Base-by-base conservation (phyloP, 192 early-diverging fungal genomes). In the Funneliformis geosporum region DNA sequence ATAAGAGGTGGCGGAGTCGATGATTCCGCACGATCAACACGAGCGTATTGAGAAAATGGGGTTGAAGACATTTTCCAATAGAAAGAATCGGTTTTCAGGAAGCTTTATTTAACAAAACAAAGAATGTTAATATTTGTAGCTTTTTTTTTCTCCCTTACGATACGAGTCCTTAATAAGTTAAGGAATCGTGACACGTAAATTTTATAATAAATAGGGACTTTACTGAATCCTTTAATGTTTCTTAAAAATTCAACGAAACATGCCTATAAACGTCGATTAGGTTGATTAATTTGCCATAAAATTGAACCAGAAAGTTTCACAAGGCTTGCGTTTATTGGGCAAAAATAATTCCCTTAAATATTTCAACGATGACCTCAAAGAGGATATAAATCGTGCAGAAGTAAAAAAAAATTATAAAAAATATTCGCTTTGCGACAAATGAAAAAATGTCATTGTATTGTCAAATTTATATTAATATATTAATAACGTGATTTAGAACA, bases 51-150 rank as follows among this genome's bases (percentile, higher is more conserved):
- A n/a, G 67, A 42, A 42, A 69, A 43, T 40, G 67, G 67, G 7
- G 67, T 69, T 5, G 67, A 69, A 14, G 67, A 69, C 67, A 69
- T 69, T 40, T 21, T 14, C 21, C 21, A 68, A 68, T 12, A 40
- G 66, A 33, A 33, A 33, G 38, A 40, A 67, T 38, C 33, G 18
- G 3, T 68, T 69, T 43, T n/a, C 21, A 21, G 27, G 5, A 5
- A 69, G 40, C 1, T 39, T 69, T n/a, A 21, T 66, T 14, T 0
- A 61, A 21, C 27, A 65, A 18, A 5, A 16, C 18, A 55, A 55
- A 55, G 47, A 55, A 18, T 18, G 47, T 18, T 55, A 7, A 43
- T n/a, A n/a, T n/a, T n/a, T n/a, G n/a, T n/a, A n/a, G n/a, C n/a
- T n/a, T n/a, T n/a, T n/a, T n/a, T n/a, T n/a, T n/a, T n/a, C n/a